Conservation (phyloP, 202 grass and related monocot species). For the Zizania palustris region DNA sequence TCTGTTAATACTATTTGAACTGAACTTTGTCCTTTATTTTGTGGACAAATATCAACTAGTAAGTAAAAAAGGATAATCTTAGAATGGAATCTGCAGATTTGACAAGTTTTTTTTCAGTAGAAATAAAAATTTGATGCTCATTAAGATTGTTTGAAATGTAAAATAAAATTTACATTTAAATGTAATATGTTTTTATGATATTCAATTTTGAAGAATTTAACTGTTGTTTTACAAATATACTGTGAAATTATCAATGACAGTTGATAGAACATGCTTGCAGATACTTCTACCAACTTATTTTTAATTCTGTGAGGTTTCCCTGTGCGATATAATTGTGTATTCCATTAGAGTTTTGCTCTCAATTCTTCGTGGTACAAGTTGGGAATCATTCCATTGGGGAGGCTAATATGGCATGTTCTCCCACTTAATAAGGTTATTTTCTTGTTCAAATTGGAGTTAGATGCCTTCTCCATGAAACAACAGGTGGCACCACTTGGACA, state of each 20-base stretch:
- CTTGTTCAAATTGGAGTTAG: slow-evolving; percentile 25
- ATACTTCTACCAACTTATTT: neutral
- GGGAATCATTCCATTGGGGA: slow-evolving; percentile 24
- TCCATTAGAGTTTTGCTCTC: neutral
- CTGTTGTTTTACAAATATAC: neutral
- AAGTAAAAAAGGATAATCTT: neutral
- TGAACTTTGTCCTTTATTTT: slow-evolving; percentile 10
- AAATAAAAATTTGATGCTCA: neutral
- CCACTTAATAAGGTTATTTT: slow-evolving; percentile 20
- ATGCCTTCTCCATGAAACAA: slow-evolving; percentile 35
- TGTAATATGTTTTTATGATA: neutral
- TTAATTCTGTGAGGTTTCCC: slow-evolving; percentile 3
- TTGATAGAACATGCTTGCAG: slow-evolving; percentile 7
- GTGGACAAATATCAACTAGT: neutral
- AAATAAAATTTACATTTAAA: neutral
- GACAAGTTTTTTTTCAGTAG: neutral
- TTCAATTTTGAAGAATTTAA: neutral
- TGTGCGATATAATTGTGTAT: neutral
- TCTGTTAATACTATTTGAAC: neutral
- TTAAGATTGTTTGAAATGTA: neutral
- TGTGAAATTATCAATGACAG: neutral
- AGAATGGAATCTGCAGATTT: neutral
- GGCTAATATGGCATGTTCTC: slow-evolving; percentile 22
- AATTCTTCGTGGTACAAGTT: neutral
- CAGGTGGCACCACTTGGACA: neutral